Evolutionary conservation across 345 rosid genomes (phyloP), one percentile per base, ranked within the genome.

Genomic region (Cardamine occulta): DNA sequence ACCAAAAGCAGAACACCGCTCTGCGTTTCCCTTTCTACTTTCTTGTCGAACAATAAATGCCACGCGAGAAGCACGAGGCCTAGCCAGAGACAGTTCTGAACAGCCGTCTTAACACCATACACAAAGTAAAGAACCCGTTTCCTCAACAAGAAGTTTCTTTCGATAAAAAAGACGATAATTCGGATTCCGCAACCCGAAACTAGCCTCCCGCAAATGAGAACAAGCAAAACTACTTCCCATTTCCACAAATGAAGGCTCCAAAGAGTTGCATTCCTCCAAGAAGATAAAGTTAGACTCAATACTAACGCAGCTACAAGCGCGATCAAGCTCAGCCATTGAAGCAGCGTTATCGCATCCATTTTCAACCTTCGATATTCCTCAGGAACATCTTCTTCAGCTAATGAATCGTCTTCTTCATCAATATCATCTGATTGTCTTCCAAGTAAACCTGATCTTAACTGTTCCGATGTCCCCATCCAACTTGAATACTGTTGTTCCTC

Each of bases 11-110:
- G 90, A 39, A 70, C 15, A 4, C 29, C 4, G 4, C 74, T 83
- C 2, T 70, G 48, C 0, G 80, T 76, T 57, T 82, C 85, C 55
- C 73, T 69, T 21, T 60, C 77, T 7, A 90, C 90, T 75, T 79
- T 86, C 71, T 73, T 71, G 74, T 91, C 88, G n/a, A 94, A 87
- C 84, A 94, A 72, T 32, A 69, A 59, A 73, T 83, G 79, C 98
- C 98, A 94, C 8, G 97, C 79, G 10, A 88, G 19, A 19, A 94
- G 66, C 11, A 91, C 96, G 4, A 89, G 74, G 8, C 92, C 91
- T 3, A 94, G 73, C 99, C 99, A 95, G 15, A 84, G 73, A 63
- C 99, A 92, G 60, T 95, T 95, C 59, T 90, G 97, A 3, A 95
- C 99, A n/a, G 91, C 92, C 85, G 58, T 56, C 68, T 87, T 52